Percentiles rank a stretch among this genome's conserved stretches.
Conservation (phyloP, 176 grass and related monocot species). For the Rhipidocladum racemiflorum region DNA sequence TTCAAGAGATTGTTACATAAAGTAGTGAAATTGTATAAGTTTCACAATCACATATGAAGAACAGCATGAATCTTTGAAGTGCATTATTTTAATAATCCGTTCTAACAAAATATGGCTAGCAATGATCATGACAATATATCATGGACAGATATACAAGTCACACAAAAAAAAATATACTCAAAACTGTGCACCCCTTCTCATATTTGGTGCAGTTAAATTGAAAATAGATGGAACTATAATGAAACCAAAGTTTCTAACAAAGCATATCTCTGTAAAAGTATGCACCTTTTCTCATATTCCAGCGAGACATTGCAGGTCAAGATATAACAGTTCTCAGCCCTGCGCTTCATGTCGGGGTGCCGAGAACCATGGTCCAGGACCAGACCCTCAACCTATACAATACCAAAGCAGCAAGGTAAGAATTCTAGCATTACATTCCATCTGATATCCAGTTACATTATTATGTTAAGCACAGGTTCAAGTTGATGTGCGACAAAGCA, state of each 20-base stretch:
- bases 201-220: not conserved
- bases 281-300: conserved; percentile 98
- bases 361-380: conserved; percentile 98
- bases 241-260: conserved; percentile 1
- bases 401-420: not conserved
- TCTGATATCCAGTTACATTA: not conserved
- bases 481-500: no score
- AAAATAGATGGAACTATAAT: not conserved
- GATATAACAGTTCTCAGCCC: conserved; percentile 97
- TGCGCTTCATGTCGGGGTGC: conserved; percentile 98
- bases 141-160: not conserved
- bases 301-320: conserved; percentile 95
- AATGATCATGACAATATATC: not conserved
- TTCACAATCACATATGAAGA: not conserved
- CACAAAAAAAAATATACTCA: not conserved
- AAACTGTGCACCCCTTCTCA: not conserved
- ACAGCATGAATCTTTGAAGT: not conserved
- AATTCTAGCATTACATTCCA: not conserved
- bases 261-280: not conserved
- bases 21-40: not conserved
- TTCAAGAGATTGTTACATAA: not conserved
- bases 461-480: not conserved
- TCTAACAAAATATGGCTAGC: not conserved
- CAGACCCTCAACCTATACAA: conserved; percentile 77
- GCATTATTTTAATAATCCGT: not conserved